Percentiles rank a stretch among this genome's conserved stretches.
Evolutionary conservation across 1,284 basidiomycete species (phyloP).

Genomic region (Apiotrichum akiyoshidainum): DNA sequence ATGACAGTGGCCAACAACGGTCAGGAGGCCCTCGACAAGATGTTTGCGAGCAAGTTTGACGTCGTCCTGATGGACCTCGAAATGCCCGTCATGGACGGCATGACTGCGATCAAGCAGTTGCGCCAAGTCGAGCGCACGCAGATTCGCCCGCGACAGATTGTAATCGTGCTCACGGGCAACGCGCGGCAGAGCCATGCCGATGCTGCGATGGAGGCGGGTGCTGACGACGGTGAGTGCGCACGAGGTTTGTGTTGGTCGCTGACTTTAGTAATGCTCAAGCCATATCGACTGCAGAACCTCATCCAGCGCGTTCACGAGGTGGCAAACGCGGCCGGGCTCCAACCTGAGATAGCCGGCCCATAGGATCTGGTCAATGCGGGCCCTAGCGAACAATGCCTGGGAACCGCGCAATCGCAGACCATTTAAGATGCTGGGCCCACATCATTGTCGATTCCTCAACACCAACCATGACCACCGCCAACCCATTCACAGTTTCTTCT

Average conservation of each 20-base stretch:
- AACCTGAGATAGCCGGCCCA: too few relatives aligned
- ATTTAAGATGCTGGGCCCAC: too few relatives aligned
- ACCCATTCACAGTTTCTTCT: neutral
- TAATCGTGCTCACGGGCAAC: conserved; percentile 49
- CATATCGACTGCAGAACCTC: conserved; percentile 6
- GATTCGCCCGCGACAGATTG: conserved; percentile 9
- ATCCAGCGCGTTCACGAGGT: too few relatives aligned
- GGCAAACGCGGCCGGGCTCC: too few relatives aligned
- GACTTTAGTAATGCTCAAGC: conserved; percentile 11
- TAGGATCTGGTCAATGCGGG: too few relatives aligned
- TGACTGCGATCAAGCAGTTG: conserved; percentile 41
- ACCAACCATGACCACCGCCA: neutral
- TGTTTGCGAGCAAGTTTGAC: conserved; percentile 21
- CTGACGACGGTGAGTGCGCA: conserved; percentile 33
- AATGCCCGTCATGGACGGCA: conserved; percentile 48
- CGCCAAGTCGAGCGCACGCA: conserved; percentile 30
- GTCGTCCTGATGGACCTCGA: conserved; percentile 34
- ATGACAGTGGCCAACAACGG: conserved; percentile 23
- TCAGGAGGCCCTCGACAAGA: conserved; percentile 42
- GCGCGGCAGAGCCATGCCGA: conserved; percentile 42
- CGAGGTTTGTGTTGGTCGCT: neutral
- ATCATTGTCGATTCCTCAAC: neutral
- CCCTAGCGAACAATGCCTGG: too few relatives aligned
- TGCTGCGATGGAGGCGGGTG: conserved; percentile 27
- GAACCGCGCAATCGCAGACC: too few relatives aligned